These are phyloP conservation scores for Coleophoma eucalyptorum DNA, from an alignment of 2,329 filamentous ascomycete genomes.

Conservation along the genomic window DNA sequence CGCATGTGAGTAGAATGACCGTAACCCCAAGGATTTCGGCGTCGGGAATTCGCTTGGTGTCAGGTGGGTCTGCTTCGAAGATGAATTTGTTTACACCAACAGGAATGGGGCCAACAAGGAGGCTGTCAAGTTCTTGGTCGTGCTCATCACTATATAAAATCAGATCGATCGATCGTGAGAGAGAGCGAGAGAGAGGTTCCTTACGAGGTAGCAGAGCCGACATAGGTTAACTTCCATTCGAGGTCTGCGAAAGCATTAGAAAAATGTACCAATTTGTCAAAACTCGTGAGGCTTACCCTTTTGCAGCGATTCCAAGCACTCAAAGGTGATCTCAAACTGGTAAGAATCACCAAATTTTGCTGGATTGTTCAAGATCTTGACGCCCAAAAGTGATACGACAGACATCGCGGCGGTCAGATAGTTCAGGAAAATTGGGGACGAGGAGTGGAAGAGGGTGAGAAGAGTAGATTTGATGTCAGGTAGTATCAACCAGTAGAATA, in stretches of 20 bases:
- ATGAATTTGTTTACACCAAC: slow-evolving; percentile 98
- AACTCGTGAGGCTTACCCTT: slow-evolving; percentile 59
- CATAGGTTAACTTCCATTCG: slow-evolving; percentile 99
- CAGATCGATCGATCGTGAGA: slow-evolving; percentile 1
- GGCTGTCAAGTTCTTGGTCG: slow-evolving; percentile 95
- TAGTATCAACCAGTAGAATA: neutral
- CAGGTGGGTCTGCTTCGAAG: slow-evolving; percentile 91
- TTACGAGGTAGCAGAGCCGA: slow-evolving; percentile 95
- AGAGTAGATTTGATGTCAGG: neutral
- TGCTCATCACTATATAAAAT: slow-evolving; percentile 56
- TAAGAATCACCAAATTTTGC: slow-evolving; percentile 90
- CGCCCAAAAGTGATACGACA: slow-evolving; percentile 91
- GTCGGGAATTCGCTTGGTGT: slow-evolving; percentile 85
- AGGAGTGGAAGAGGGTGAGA: neutral
- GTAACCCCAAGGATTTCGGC: slow-evolving; percentile 96
- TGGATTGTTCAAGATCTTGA: slow-evolving; percentile 96
- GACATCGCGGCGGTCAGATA: slow-evolving; percentile 64
- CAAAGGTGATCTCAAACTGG: slow-evolving; percentile 97
- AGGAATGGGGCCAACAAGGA: slow-evolving; percentile 95
- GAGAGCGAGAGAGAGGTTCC: slow-evolving; percentile 34
- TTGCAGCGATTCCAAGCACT: slow-evolving; percentile 90
- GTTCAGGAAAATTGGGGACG: neutral
- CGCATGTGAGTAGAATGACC: slow-evolving; percentile 92
- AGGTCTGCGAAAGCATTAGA: slow-evolving; percentile 60
- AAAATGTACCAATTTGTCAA: slow-evolving; percentile 11